A percentile compares a stretch with the other conserved stretches of the same genome.
Evolutionary conservation across 345 rosid species (phyloP).

Genomic region (Hibiscus mutabilis): DNA sequence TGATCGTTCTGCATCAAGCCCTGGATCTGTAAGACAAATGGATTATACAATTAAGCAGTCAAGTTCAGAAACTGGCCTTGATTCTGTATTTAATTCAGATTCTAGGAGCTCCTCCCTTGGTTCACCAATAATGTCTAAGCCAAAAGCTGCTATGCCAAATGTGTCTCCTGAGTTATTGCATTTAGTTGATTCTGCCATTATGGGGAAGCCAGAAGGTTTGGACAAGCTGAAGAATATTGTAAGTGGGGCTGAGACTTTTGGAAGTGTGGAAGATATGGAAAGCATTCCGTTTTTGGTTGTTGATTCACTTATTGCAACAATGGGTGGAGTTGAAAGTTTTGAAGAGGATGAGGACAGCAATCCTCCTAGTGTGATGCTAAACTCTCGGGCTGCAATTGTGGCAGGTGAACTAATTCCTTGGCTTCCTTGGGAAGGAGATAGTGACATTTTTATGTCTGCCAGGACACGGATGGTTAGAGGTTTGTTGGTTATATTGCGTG

Average conservation of each 20-base stretch:
- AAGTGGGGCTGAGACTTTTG: constrained; percentile 70
- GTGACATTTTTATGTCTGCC: constrained; percentile 67
- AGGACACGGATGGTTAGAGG: constrained; percentile 93
- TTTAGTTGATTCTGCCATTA: constrained; percentile 96
- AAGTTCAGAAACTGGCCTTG: constrained; percentile 41
- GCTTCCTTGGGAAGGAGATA: constrained; percentile 76
- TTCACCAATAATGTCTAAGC: constrained; percentile 61
- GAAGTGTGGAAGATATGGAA: constrained; percentile 67
- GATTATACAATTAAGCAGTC: constrained; percentile 38
- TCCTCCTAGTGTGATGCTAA: constrained; percentile 98
- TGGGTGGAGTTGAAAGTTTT: constrained; percentile 99
- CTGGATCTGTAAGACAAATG: constrained; percentile 44
- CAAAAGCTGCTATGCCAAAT: constrained; percentile 71
- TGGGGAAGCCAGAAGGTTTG: constrained; percentile 95
- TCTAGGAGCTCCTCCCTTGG: constrained; percentile 54
- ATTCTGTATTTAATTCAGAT: constrained; percentile 30
- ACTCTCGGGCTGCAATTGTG: constrained; percentile 95
- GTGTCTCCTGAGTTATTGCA: constrained; percentile 98
- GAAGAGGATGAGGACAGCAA: constrained; percentile 89
- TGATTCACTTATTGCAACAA: constrained; percentile 95
- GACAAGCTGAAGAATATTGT: constrained; percentile 84
- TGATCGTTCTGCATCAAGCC: constrained; percentile 45
- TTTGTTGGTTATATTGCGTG: constrained; percentile 79
- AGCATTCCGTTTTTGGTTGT: constrained; percentile 75
- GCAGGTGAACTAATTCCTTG: constrained; percentile 90